A percentile compares a stretch with the other conserved stretches of the same genome.
phyloP scores from a whole-genome alignment of 2,329 filamentous ascomycete species.

The Pestalotiopsis sp. region DNA sequence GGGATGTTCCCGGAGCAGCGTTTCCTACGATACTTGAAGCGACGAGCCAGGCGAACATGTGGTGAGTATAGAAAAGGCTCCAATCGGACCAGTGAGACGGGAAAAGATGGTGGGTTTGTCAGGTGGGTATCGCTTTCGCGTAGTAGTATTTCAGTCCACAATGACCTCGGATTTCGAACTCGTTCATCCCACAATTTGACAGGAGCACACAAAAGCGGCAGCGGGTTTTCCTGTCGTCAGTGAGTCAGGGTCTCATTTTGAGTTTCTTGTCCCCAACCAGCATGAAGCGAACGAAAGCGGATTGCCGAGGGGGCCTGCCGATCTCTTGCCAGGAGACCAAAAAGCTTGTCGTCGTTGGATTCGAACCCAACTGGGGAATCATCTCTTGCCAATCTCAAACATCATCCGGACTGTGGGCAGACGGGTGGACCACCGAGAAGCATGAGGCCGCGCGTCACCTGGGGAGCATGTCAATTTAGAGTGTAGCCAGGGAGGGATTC shows the following conservation, averaged over 20 bases:
- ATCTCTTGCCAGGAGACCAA: not conserved
- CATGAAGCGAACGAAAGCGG: not conserved
- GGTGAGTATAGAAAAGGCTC: not conserved
- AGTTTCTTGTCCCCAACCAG: not conserved
- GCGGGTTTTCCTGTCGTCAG: not conserved
- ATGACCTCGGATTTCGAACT: not conserved
- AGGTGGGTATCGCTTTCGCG: not conserved
- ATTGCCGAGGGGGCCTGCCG: constrained; percentile 10
- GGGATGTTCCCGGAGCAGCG: not conserved
- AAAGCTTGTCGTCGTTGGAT: constrained; percentile 11
- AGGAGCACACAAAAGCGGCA: not conserved
- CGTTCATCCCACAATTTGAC: not conserved
- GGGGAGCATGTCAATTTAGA: not conserved
- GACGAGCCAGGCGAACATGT: not conserved
- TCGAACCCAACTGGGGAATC: not conserved
- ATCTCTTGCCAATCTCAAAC: not conserved
- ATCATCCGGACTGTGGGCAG: not conserved
- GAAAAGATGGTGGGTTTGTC: not conserved
- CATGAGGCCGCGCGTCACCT: not conserved
- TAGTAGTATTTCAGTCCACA: not conserved
- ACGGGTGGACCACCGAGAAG: not conserved
- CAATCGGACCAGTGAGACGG: not conserved
- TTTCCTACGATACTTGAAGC: not conserved
- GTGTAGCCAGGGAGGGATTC: not conserved
- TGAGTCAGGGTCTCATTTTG: not conserved